Evolutionary conservation across 768 basidiomycete species (phyloP).

Genomic region (Tubosaeta sp.): DNA sequence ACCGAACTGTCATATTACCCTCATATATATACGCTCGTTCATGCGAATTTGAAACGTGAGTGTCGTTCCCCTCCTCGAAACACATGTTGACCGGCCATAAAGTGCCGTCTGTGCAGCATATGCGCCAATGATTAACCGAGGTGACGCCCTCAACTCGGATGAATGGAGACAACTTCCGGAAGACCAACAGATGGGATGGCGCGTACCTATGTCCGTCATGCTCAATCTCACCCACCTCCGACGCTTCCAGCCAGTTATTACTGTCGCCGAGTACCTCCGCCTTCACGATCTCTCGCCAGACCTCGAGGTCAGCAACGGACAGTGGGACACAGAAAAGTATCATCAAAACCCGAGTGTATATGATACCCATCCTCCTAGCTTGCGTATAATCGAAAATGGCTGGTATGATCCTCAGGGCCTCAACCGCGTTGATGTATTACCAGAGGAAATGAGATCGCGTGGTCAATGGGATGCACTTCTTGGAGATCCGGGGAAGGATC

Average conservation of each 20-base stretch:
- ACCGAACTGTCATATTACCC: conserved; percentile 42
- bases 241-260: conserved; percentile 34
- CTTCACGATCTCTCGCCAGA: conserved; percentile 34
- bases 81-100: neutral
- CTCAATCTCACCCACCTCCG: conserved; percentile 41
- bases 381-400: conserved; percentile 35
- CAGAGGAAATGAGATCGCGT: conserved; percentile 29
- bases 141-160: conserved; percentile 38
- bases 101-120: conserved; percentile 39
- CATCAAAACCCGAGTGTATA: conserved; percentile 28
- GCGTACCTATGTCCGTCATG: conserved; percentile 36
- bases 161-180: conserved; percentile 40
- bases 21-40: conserved; percentile 44
- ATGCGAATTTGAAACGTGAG: conserved; percentile 34
- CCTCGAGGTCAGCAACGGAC: conserved; percentile 35
- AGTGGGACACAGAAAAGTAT: conserved; percentile 35
- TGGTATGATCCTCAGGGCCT: conserved; percentile 37
- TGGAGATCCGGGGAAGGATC: conserved; percentile 11
- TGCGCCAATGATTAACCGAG: conserved; percentile 41
- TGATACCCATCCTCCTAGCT: conserved; percentile 23
- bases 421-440: conserved; percentile 36
- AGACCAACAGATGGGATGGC: conserved; percentile 35
- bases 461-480: conserved; percentile 27
- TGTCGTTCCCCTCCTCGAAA: neutral
- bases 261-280: conserved; percentile 40